Percentiles rank a stretch among this genome's conserved stretches.
Evolutionary conservation across 768 basidiomycete genomes (phyloP).

Genomic region (Termitomyces sp.): DNA sequence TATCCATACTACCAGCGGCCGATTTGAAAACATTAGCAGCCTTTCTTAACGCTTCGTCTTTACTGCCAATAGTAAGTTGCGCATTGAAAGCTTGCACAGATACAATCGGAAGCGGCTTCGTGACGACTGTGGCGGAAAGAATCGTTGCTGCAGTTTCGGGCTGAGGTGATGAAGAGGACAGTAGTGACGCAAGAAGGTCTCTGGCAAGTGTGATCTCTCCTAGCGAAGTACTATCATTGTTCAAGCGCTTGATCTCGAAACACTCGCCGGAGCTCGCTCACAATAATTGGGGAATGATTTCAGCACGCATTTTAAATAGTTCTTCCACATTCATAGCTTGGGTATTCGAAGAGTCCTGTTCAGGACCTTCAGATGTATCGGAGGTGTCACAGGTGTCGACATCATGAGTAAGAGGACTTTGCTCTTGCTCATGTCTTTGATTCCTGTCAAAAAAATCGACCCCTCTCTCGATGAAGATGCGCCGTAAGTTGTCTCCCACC

Average conservation of each 20-base stretch:
- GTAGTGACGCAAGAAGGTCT: slow-evolving; percentile 58
- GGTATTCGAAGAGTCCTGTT: slow-evolving; percentile 21
- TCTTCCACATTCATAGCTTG: slow-evolving; percentile 70
- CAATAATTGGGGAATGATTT: slow-evolving; percentile 68
- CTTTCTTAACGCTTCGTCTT: slow-evolving; percentile 73
- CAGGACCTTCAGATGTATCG: slow-evolving; percentile 19
- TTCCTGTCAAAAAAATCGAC: slow-evolving; percentile 60
- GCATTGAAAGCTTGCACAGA: slow-evolving; percentile 71
- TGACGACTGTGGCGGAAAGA: slow-evolving; percentile 58
- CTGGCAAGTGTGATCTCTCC: slow-evolving; percentile 78
- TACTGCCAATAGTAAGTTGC: slow-evolving; percentile 68
- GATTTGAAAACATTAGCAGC: slow-evolving; percentile 66
- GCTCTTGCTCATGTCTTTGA: slow-evolving; percentile 8
- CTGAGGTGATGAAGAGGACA: slow-evolving; percentile 28
- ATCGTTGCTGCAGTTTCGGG: slow-evolving; percentile 16
- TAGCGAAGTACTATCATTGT: slow-evolving; percentile 49
- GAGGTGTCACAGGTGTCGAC: slow-evolving; percentile 8
- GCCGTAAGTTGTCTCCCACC: slow-evolving; percentile 59
- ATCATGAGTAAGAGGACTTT: slow-evolving; percentile 3
- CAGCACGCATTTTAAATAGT: slow-evolving; percentile 64
- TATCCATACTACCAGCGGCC: slow-evolving; percentile 66
- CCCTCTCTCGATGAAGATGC: slow-evolving; percentile 73
- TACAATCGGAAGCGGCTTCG: slow-evolving; percentile 56
- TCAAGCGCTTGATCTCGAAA: slow-evolving; percentile 3
- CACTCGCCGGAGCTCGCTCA: slow-evolving; percentile 32